Conservation (phyloP, 129 eudicot genomes). For the Sambucus nigra region DNA sequence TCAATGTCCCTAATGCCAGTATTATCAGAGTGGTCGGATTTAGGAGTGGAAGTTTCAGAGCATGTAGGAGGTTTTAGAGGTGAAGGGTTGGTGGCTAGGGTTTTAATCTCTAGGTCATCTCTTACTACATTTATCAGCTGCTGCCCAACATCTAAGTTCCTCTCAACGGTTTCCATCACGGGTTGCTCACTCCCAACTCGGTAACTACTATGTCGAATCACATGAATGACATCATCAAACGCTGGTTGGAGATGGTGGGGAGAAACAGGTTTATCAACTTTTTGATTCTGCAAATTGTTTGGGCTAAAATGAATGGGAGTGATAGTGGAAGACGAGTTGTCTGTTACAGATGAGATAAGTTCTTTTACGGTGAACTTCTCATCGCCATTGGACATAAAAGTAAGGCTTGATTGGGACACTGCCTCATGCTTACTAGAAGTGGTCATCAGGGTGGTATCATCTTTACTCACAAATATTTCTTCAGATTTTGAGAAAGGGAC, state of each 20-base stretch:
- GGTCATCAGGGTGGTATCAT: conserved; percentile 11
- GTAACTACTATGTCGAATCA: conserved; percentile 54
- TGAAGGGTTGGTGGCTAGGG: conserved; percentile 25
- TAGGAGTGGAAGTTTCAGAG: conserved; percentile 24
- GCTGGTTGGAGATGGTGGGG: conserved; percentile 35
- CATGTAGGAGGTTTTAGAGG: conserved; percentile 27
- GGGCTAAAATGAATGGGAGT: conserved; percentile 35
- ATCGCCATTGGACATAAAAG: conserved; percentile 32
- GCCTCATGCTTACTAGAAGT: conserved; percentile 20
- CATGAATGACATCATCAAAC: conserved; percentile 60
- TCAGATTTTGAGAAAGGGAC: conserved; percentile 5
- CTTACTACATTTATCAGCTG: conserved; percentile 29
- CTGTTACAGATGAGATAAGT: conserved; percentile 27
- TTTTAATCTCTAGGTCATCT: conserved; percentile 44
- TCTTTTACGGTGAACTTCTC: conserved; percentile 63
- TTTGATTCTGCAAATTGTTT: conserved; percentile 35
- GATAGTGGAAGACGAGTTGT: conserved; percentile 18
- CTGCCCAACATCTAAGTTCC: conserved; percentile 35
- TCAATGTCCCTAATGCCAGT: conserved; percentile 34
- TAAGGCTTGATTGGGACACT: conserved; percentile 16
- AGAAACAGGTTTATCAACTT: conserved; percentile 35
- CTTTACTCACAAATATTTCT: conserved; percentile 8
- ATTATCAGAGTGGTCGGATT: conserved; percentile 27
- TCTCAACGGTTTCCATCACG: conserved; percentile 33
- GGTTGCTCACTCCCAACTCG: conserved; percentile 49